Percentiles rank a stretch among this genome's conserved stretches.
Conservation (phyloP, 2,329 filamentous ascomycete species). For the Ascochyta viciae-villosae region DNA sequence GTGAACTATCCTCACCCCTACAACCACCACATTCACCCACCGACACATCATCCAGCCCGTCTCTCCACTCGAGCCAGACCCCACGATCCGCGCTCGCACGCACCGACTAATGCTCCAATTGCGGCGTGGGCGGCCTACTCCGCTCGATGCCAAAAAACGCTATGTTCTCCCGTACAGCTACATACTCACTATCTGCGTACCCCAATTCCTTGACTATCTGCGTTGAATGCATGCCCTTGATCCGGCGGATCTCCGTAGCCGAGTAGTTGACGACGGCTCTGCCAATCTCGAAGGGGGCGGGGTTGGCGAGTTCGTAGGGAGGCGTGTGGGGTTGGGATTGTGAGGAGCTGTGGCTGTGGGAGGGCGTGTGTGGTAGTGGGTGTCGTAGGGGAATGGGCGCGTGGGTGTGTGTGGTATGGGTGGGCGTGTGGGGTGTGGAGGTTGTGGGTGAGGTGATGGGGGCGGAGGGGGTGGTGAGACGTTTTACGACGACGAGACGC, state of each 20-base stretch:
- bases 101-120: not conserved
- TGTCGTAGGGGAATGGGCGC: constrained; percentile 29
- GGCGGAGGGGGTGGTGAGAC: constrained; percentile 36
- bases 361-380: constrained; percentile 21
- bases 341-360: constrained; percentile 14
- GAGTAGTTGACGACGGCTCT: constrained; percentile 92
- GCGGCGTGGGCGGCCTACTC: constrained; percentile 48
- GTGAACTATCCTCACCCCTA: too few relatives aligned
- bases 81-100: too few relatives aligned
- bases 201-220: constrained; percentile 83
- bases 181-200: constrained; percentile 94
- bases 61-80: too few relatives aligned
- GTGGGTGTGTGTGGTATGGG: constrained; percentile 26
- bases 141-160: constrained; percentile 67
- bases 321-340: constrained; percentile 21
- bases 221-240: constrained; percentile 82
- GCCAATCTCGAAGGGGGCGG: constrained; percentile 73
- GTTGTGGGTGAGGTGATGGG: constrained; percentile 3
- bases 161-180: constrained; percentile 86
- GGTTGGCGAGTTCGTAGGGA: constrained; percentile 43
- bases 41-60: too few relatives aligned
- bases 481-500: constrained; percentile 79
- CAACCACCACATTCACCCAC: too few relatives aligned
- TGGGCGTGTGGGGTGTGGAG: not conserved
- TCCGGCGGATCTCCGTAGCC: constrained; percentile 80